These are phyloP conservation scores for Rhodotorula sp. DNA, from an alignment of 1,284 basidiomycete species.

Conservation along the genomic window DNA sequence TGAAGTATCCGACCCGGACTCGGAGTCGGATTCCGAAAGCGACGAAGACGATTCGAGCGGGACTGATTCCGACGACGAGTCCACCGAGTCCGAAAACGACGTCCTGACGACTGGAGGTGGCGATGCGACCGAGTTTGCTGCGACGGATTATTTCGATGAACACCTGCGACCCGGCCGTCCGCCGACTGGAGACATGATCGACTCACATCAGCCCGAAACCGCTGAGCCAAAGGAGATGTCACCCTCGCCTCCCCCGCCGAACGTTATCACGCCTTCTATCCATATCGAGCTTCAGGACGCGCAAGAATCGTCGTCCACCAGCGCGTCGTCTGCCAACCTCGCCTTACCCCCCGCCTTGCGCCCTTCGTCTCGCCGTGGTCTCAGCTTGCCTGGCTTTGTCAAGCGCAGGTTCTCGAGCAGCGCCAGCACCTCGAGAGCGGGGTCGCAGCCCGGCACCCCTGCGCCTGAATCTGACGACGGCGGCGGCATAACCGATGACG, in stretches of 20 bases:
- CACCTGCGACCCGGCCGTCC: neutral
- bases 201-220: neutral
- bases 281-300: neutral
- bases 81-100: neutral
- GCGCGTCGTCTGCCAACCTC: neutral
- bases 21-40: slow-evolving; percentile 47
- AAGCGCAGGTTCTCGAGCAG: slow-evolving; percentile 24
- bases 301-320: neutral
- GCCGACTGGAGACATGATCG: neutral
- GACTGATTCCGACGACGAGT: slow-evolving; percentile 5
- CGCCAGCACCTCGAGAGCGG: neutral
- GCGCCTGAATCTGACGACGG: slow-evolving; percentile 6
- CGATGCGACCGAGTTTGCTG: neutral
- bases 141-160: slow-evolving; percentile 15
- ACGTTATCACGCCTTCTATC: neutral
- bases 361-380: slow-evolving; percentile 12
- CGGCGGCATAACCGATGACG: slow-evolving; percentile 11
- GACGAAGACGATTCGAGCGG: slow-evolving; percentile 32
- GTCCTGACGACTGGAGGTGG: neutral
- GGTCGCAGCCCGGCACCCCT: slow-evolving; percentile 2
- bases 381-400: slow-evolving; percentile 34
- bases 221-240: neutral
- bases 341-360: neutral
- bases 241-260: neutral
- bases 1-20: slow-evolving; percentile 46